Percentiles rank a stretch among this genome's conserved stretches.
Evolutionary conservation across 148 eudicot species (phyloP).

Genomic region (Rhododendron molle): DNA sequence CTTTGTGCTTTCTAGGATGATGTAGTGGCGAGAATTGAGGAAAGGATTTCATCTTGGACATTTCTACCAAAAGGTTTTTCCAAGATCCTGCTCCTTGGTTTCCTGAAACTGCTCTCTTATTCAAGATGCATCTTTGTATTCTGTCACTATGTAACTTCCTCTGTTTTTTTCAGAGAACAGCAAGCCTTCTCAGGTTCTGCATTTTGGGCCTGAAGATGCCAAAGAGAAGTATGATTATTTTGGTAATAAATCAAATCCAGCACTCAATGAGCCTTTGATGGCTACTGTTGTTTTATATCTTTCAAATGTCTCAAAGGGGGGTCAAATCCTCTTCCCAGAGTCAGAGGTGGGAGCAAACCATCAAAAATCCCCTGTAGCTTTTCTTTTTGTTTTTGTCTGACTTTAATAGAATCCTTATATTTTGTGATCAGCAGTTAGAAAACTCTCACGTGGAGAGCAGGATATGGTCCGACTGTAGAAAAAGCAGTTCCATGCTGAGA

Average conservation of each 20-base stretch:
- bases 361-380: not conserved
- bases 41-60: conserved; percentile 85
- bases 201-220: conserved; percentile 44
- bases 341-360: conserved; percentile 49
- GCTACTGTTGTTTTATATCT: conserved; percentile 87
- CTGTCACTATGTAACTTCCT: not conserved
- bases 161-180: conserved; percentile 45
- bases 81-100: not conserved
- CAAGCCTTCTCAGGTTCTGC: conserved; percentile 49
- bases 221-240: conserved; percentile 42
- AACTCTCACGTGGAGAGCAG: conserved; percentile 32
- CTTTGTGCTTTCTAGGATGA: conserved; percentile 46
- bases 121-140: conserved; percentile 8
- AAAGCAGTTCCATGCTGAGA: conserved; percentile 31
- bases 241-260: conserved; percentile 38
- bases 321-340: conserved; percentile 78
- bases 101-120: not conserved
- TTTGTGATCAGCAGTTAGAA: conserved; percentile 30
- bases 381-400: not conserved
- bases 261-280: conserved; percentile 46
- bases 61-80: conserved; percentile 76
- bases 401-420: conserved; percentile 3
- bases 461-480: conserved; percentile 43
- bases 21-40: conserved; percentile 50
- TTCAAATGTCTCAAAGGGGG: conserved; percentile 65